phyloP scores from a whole-genome alignment of 192 early-diverging fungal genomes.

The Spizellomyces punctatus region DNA sequence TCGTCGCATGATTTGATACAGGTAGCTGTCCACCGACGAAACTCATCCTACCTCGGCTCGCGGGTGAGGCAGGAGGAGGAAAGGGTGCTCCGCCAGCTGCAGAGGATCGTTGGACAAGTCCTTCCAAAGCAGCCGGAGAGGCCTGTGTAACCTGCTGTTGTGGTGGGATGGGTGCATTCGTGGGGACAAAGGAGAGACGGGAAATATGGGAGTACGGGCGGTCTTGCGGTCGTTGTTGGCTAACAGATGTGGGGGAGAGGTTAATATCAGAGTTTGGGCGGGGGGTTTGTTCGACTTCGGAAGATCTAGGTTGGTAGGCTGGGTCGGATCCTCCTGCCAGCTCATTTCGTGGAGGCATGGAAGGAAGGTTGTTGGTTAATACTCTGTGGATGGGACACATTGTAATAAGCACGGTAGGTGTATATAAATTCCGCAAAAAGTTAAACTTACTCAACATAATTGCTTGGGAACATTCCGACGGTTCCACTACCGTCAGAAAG shows the following conservation, averaged over 20 bases:
- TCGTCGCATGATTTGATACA: not conserved
- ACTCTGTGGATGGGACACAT: not conserved
- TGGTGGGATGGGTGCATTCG: constrained; percentile 14
- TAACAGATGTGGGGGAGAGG: constrained; percentile 4
- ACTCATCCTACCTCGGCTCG: not conserved
- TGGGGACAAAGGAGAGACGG: constrained; percentile 23
- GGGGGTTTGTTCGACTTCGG: not conserved
- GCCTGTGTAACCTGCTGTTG: not conserved
- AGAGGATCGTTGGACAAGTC: not conserved
- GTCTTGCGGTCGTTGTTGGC: constrained; percentile 26
- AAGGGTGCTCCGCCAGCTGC: not conserved
- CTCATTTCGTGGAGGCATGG: not conserved
- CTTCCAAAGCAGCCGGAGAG: not conserved
- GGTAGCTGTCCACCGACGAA: constrained; percentile 12
- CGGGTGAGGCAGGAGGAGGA: constrained; percentile 14
- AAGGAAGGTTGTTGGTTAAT: not conserved
- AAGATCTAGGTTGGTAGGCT: not conserved
- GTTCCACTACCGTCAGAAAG: constrained; percentile 65
- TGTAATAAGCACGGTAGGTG: no score
- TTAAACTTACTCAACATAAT: constrained; percentile 78
- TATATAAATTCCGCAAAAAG: not conserved
- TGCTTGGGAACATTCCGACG: constrained; percentile 90
- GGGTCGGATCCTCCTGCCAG: not conserved
- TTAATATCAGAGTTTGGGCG: constrained; percentile 2
- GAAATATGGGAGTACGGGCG: constrained; percentile 25